A percentile compares a stretch with the other conserved stretches of the same genome.
Conservation (phyloP, 352 stramenopile genomes). For the Hyaloperonospora arabidopsidis region DNA sequence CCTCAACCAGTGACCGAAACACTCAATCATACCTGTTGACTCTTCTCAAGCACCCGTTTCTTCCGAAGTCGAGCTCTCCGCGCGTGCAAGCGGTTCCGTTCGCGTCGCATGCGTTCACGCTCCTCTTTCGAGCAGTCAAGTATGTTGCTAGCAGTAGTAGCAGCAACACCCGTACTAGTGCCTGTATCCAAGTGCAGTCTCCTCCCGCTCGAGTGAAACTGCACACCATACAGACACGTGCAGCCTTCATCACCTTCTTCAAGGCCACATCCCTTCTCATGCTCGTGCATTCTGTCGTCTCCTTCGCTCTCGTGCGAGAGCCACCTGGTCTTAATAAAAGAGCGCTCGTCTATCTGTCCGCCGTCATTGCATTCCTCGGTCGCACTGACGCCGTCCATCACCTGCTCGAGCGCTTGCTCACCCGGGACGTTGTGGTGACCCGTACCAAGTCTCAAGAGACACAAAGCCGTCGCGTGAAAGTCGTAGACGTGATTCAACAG, state of each 20-base stretch:
- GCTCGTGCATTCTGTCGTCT: constrained; percentile 30
- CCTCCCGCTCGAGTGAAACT: constrained; percentile 39
- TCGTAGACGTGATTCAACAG: constrained; percentile 70
- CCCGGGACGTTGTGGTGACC: constrained; percentile 30
- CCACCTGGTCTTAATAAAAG: too few species aligned
- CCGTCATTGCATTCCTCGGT: too few species aligned
- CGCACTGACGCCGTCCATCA: too few species aligned
- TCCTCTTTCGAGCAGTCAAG: constrained; percentile 57
- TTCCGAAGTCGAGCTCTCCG: constrained; percentile 65
- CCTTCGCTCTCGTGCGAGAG: constrained; percentile 35
- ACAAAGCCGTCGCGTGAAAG: constrained; percentile 63
- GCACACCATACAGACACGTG: constrained; percentile 13
- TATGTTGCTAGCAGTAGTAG: constrained; percentile 15
- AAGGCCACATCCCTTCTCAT: constrained; percentile 37
- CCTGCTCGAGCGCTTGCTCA: constrained; percentile 47
- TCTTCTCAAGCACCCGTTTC: constrained; percentile 75
- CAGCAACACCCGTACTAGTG: constrained; percentile 6
- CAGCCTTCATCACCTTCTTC: constrained; percentile 24
- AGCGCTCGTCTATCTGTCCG: too few species aligned
- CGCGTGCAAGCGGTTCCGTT: constrained; percentile 69
- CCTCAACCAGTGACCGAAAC: neutral
- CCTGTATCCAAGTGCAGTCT: constrained; percentile 24
- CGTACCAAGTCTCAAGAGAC: constrained; percentile 45
- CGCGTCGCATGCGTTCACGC: constrained; percentile 58
- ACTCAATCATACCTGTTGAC: constrained; percentile 43